Evolutionary conservation across 1,139 yeast genomes (phyloP).

Genomic region (Scheffersomyces illinoinensis): DNA sequence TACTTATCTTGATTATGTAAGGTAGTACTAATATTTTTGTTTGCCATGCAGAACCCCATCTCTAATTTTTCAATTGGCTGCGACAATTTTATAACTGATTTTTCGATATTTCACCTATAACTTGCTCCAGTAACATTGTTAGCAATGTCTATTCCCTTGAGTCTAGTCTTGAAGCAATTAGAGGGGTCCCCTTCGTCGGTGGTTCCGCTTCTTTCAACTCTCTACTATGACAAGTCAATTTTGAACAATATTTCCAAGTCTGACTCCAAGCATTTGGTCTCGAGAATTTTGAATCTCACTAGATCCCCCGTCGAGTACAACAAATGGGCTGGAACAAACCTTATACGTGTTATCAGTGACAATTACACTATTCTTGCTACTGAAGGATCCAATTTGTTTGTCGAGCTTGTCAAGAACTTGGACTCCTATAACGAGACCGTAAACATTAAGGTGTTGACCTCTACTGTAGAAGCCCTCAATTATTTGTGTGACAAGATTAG

Average conservation of each 20-base stretch:
- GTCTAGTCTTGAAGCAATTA: slow-evolving; percentile 33
- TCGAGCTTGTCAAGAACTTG: slow-evolving; percentile 54
- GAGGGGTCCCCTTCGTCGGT: slow-evolving; percentile 36
- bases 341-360: slow-evolving; percentile 49
- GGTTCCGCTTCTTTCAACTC: slow-evolving; percentile 33
- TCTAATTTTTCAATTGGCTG: background rate
- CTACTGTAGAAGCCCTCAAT: slow-evolving; percentile 51
- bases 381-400: slow-evolving; percentile 62
- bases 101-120: background rate
- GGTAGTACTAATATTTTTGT: background rate
- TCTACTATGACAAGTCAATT: slow-evolving; percentile 29
- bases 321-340: slow-evolving; percentile 66
- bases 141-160: slow-evolving; percentile 36
- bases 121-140: background rate
- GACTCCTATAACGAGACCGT: slow-evolving; percentile 50
- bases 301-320: slow-evolving; percentile 48
- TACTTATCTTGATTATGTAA: background rate
- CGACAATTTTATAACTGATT: background rate
- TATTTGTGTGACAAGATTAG: slow-evolving; percentile 56
- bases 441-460: slow-evolving; percentile 44
- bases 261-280: slow-evolving; percentile 56
- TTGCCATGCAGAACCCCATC: background rate
- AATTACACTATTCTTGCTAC: slow-evolving; percentile 56
- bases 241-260: slow-evolving; percentile 46
- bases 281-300: slow-evolving; percentile 55